Conservation (phyloP, 805 yeast species). For the Saccharomycopsis schoenii region DNA sequence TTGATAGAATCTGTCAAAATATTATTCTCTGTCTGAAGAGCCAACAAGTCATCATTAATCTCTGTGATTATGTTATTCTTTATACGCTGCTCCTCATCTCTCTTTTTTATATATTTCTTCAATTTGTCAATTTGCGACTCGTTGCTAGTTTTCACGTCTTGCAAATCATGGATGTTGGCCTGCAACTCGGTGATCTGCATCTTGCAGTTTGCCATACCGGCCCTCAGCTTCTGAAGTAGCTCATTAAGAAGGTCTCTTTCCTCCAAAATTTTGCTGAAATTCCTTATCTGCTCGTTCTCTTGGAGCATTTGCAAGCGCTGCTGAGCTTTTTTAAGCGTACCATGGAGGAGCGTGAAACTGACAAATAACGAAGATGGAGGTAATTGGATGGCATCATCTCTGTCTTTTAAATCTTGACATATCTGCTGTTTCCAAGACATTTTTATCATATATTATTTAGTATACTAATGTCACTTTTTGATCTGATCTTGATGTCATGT, state of each 20-base stretch:
- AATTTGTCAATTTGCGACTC: neutral
- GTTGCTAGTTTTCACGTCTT: neutral
- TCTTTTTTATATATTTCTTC: neutral
- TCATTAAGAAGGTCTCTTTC: neutral
- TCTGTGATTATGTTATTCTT: conserved; percentile 49
- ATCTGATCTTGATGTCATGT: too few relatives aligned
- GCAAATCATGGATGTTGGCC: neutral
- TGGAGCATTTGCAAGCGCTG: neutral
- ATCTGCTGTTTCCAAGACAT: neutral
- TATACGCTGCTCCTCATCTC: conserved; percentile 24
- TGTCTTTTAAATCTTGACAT: neutral
- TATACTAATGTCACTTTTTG: neutral
- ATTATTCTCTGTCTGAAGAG: conserved; percentile 48
- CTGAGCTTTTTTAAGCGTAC: neutral
- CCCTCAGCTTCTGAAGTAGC: neutral
- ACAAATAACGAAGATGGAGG: neutral
- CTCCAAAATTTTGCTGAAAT: neutral
- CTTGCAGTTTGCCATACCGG: neutral
- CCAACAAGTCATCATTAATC: conserved; percentile 58
- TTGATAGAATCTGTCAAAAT: conserved; percentile 23
- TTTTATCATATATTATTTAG: neutral
- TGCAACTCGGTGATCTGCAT: neutral
- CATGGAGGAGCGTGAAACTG: neutral
- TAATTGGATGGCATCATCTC: neutral
- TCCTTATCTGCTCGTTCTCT: neutral